Percentiles rank a stretch among this genome's conserved stretches.
These are phyloP conservation scores for Colletotrichum orbiculare DNA, from an alignment of 2,329 filamentous ascomycete species.

Conservation along the genomic window DNA sequence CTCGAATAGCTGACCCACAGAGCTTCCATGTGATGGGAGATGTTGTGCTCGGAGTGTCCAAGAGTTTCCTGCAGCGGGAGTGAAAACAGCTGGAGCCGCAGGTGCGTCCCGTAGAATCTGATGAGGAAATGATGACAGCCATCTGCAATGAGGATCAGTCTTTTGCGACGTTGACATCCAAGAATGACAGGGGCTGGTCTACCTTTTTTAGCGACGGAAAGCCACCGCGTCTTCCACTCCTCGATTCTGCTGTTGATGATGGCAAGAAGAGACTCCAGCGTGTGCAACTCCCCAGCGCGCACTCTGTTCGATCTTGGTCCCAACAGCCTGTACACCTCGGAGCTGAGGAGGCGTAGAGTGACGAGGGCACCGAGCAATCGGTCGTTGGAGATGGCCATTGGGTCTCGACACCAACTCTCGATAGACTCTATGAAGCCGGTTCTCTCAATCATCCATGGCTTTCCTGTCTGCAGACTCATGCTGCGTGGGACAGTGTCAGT, in stretches of 20 bases:
- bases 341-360: constrained; percentile 48
- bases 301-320: constrained; percentile 34
- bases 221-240: constrained; percentile 40
- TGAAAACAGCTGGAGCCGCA: constrained; percentile 50
- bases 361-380: constrained; percentile 50
- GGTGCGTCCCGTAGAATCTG: constrained; percentile 51
- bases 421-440: constrained; percentile 50
- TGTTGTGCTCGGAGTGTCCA: constrained; percentile 37
- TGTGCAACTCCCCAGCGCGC: constrained; percentile 35
- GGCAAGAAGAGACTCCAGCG: constrained; percentile 40
- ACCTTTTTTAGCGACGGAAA: constrained; percentile 25
- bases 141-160: neutral
- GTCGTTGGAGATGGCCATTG: constrained; percentile 46
- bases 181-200: neutral
- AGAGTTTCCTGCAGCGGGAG: constrained; percentile 48
- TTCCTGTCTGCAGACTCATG: constrained; percentile 53
- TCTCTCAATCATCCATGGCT: constrained; percentile 55
- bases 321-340: constrained; percentile 45
- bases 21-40: constrained; percentile 43
- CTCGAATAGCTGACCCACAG: constrained; percentile 47
- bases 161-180: too few species aligned
- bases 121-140: constrained; percentile 50
- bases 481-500: constrained; percentile 36
- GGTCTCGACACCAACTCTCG: constrained; percentile 48
- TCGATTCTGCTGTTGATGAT: constrained; percentile 41